Evolutionary conservation across 805 yeast species (phyloP), one percentile per base, ranked within the genome.

Genomic region (Sungouiozyma intestinalis): DNA sequence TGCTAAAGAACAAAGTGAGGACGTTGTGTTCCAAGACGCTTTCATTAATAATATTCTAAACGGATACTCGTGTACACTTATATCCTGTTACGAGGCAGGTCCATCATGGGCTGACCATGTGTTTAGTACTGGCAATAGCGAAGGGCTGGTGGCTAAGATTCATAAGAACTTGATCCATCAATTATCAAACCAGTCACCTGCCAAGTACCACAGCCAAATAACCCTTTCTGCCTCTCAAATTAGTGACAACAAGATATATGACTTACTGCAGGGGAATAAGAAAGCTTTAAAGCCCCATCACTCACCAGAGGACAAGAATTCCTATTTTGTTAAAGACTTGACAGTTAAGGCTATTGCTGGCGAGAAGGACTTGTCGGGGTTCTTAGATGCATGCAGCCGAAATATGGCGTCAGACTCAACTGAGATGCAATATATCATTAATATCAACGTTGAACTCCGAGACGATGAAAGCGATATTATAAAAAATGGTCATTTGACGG

Each of bases 341-440:
- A 33, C 27, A 15, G 15, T 19, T 4, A n/a, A 18, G 2, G 16
- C 32, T 6, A 29, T 37, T 13, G n/a, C 11, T 9, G 7, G 16
- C 20, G 11, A 24, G 8, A 32, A 76, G 83, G 24, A 83, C 75
- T 45, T 88, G 81, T 51, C 7, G 14, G 32, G n/a, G 9, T n/a
- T n/a, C 11, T 14, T 24, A 24, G 29, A 14, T 17, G 2, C 17
- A 4, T 7, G 15, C 3, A 20, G 29, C 29, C 16, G 3, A 18
- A 4, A 5, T 4, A 7, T n/a, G n/a, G 14, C 20, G 18, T 8
- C 21, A 37, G 27, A 21, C 9, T 14, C 16, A 21, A 16, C 9
- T 16, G n/a, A 36, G n/a, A 11, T 36, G 29, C 24, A 36, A 32
- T 24, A 13, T 15, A 17, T 18, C 16, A 39, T 27, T 16, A 15